A percentile compares a stretch with the other conserved stretches of the same genome.
Evolutionary conservation across 768 basidiomycete genomes (phyloP).

Genomic region (Tulasnella sp.): DNA sequence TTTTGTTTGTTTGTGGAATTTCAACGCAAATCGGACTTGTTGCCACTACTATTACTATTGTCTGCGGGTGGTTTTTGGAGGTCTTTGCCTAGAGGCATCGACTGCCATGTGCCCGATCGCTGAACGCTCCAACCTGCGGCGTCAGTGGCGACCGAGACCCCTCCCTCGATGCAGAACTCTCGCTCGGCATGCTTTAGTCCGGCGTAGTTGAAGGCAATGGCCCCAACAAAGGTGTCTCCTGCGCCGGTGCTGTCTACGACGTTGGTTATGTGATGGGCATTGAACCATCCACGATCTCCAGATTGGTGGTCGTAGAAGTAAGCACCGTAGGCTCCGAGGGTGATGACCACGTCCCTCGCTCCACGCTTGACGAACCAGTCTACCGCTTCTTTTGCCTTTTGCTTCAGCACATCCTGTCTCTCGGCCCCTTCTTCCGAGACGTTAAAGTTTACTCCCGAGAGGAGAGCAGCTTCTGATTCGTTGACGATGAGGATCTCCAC

Average conservation of each 20-base stretch:
- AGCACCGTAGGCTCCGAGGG: constrained; percentile 19
- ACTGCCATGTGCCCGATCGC: neutral
- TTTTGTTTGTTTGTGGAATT: neutral
- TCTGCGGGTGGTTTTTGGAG: neutral
- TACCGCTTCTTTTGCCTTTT: neutral
- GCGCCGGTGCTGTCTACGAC: constrained; percentile 22
- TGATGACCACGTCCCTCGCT: constrained; percentile 12
- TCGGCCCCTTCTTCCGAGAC: neutral
- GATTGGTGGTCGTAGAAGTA: constrained; percentile 2
- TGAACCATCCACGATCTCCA: neutral
- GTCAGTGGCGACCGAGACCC: neutral
- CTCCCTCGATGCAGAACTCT: neutral
- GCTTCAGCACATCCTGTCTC: neutral
- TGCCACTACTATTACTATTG: neutral
- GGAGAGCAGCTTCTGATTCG: constrained; percentile 18
- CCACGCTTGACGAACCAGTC: constrained; percentile 16
- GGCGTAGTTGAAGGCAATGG: constrained; percentile 11
- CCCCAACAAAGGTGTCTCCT: constrained; percentile 21
- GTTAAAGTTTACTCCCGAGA: constrained; percentile 13
- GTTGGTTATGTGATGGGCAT: neutral
- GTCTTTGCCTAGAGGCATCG: neutral
- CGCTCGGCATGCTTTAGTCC: neutral
- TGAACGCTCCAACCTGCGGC: constrained; percentile 1
- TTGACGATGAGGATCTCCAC: constrained; percentile 19
- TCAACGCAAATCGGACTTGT: neutral